Evolutionary conservation across 495 filamentous ascomycete species (phyloP), one percentile per base, ranked within the genome.

Genomic region (Penicillium bovifimosum): DNA sequence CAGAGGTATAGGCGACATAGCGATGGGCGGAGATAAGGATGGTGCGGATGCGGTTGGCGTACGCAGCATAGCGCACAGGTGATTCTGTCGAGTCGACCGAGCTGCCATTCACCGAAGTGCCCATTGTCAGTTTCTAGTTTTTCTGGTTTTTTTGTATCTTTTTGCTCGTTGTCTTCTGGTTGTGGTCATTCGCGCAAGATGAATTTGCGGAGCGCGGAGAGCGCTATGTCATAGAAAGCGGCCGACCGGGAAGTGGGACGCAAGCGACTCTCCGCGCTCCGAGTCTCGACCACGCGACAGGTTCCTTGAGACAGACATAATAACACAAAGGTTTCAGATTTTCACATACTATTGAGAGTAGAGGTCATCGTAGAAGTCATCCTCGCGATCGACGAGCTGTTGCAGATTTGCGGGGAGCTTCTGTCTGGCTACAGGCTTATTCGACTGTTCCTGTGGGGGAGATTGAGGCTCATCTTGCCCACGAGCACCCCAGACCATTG

Each of bases 1-100:
- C 93, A 29, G 87, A 92, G 11, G 93, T 97, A 73, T 97, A 98
- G 56, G 93, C 93, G 52, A 98, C 89, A 68, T 98, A 97, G 63
- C 93, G 87, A 64, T 98, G 93, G 26, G 91, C 90, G 36, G 86
- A 86, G 62, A 90, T 79, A 58, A 98, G 83, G 63, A 96, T 87
- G 14, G 92, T 98, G 54, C 90, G 86, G 54, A 91, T 70, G 49
- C 91, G 83, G 57, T 83, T 82, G 44, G 88, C 88, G 73, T 98
- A 97, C 60, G 88, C 93, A 42, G 92, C 93, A 68, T 96, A 98
- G 57, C 93, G 88, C 64, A 90, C 73, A 56, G 83, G 82, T 54
- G 85, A 86, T 42, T 96, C 87, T 36, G 90, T 97, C 6, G 90
- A 85, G 54, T 95, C 84, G 20, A 84, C 77, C 16, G 80, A 85